Evolutionary conservation across 345 rosid genomes (phyloP).

Genomic region (Populus pruinosa): DNA sequence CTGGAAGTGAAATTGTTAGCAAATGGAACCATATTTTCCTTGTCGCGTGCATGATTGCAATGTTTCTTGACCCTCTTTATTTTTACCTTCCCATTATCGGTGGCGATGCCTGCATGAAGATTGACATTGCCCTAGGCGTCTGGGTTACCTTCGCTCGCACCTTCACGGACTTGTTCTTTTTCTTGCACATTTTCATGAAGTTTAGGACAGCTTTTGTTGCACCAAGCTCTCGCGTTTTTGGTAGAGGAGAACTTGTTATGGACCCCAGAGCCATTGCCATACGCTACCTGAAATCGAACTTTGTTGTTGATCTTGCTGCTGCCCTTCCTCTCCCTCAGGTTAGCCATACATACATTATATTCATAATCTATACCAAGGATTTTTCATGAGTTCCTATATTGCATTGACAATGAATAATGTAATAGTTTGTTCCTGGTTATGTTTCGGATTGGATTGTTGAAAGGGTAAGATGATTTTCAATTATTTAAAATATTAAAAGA

Average conservation of each 20-base stretch:
- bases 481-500: too few relatives aligned
- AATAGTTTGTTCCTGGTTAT: too few relatives aligned
- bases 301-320: constrained; percentile 58
- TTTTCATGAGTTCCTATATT: too few relatives aligned
- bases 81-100: constrained; percentile 65
- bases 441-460: too few relatives aligned
- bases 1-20: constrained; percentile 53
- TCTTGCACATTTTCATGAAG: constrained; percentile 63
- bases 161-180: constrained; percentile 56
- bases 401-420: too few relatives aligned
- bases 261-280: constrained; percentile 59
- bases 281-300: constrained; percentile 59
- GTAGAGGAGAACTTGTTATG: constrained; percentile 77
- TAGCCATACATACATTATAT: background rate
- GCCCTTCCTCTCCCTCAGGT: constrained; percentile 94
- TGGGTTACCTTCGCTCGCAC: constrained; percentile 62
- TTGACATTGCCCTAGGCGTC: constrained; percentile 46
- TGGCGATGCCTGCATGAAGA: constrained; percentile 48
- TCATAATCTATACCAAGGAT: too few relatives aligned
- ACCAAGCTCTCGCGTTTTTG: constrained; percentile 68
- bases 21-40: constrained; percentile 79
- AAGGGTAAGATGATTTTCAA: too few relatives aligned
- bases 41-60: constrained; percentile 55
- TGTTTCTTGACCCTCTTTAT: constrained; percentile 82
- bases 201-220: constrained; percentile 69